These are phyloP conservation scores for Funneliformis caledonium DNA, from an alignment of 371 early-diverging fungal species.

Conservation along the genomic window DNA sequence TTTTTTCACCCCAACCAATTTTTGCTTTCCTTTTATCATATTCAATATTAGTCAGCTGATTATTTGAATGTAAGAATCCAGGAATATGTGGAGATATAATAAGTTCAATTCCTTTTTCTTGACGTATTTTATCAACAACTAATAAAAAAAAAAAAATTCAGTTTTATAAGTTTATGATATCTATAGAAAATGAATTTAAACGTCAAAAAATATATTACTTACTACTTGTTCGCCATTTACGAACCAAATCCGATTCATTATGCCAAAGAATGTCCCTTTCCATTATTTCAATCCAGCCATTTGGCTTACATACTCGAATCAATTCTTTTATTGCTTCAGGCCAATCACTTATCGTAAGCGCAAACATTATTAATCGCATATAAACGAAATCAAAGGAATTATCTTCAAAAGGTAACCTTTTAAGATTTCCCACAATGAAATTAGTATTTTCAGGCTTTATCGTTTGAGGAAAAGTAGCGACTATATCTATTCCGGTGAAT, in stretches of 20 bases:
- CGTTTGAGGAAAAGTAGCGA: slow-evolving; percentile 55
- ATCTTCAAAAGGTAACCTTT: slow-evolving; percentile 46
- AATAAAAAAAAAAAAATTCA: not conserved
- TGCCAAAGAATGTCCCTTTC: slow-evolving; percentile 31
- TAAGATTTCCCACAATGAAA: slow-evolving; percentile 39
- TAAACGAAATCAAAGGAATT: slow-evolving; percentile 41
- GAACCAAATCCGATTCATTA: not conserved
- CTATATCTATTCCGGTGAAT: slow-evolving; percentile 60
- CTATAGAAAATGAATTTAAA: not conserved
- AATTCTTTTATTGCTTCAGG: slow-evolving; percentile 13
- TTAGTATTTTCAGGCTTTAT: slow-evolving; percentile 61
- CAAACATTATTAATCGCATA: slow-evolving; percentile 32
- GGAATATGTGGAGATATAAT: slow-evolving; percentile 29
- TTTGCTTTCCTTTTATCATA: not conserved
- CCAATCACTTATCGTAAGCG: not conserved
- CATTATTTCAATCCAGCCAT: slow-evolving; percentile 35
- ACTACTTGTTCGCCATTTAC: not conserved
- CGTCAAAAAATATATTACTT: not conserved
- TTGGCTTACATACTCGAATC: slow-evolving; percentile 6
- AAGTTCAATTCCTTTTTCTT: slow-evolving; percentile 14
- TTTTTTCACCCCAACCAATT: slow-evolving; percentile 18
- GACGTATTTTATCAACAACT: slow-evolving; percentile 22
- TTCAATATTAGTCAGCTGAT: not conserved
- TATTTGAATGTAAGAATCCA: not conserved
- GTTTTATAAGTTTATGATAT: not conserved